Evolutionary conservation across 2,329 filamentous ascomycete species (phyloP).

Genomic region (Cladophialophora chaetospira): DNA sequence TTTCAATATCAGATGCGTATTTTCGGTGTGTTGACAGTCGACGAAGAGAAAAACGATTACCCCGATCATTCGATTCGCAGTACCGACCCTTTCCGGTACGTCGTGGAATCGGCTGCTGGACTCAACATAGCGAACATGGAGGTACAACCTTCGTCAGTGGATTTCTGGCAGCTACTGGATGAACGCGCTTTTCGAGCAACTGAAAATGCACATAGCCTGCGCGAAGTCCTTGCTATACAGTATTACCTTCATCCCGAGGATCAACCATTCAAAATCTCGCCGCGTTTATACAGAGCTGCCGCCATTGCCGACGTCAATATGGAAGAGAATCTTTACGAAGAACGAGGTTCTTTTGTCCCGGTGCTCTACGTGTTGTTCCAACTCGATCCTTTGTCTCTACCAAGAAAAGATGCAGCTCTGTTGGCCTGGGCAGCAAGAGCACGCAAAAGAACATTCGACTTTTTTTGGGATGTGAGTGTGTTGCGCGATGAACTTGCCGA

Average conservation of each 20-base stretch:
- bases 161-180: conserved; percentile 7
- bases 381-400: conserved; percentile 8
- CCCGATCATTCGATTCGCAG: neutral
- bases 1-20: conserved; percentile 12
- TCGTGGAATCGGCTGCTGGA: neutral
- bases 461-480: neutral
- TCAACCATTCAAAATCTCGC: conserved; percentile 8
- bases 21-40: conserved; percentile 10
- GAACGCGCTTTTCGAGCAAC: conserved; percentile 9
- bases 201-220: conserved; percentile 9
- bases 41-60: conserved; percentile 4
- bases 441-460: neutral
- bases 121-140: neutral
- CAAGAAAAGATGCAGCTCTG: conserved; percentile 4
- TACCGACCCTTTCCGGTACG: neutral
- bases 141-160: neutral
- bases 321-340: neutral
- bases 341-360: neutral
- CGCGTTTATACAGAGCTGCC: conserved; percentile 14
- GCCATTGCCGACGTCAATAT: neutral
- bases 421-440: conserved; percentile 5
- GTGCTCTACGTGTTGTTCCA: conserved; percentile 8
- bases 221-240: conserved; percentile 10
- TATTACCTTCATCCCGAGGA: conserved; percentile 9
- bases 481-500: neutral